A percentile compares a stretch with the other conserved stretches of the same genome.
These are phyloP conservation scores for Linnemannia schmuckeri DNA, from an alignment of 192 early-diverging fungal species.

Conservation along the genomic window DNA sequence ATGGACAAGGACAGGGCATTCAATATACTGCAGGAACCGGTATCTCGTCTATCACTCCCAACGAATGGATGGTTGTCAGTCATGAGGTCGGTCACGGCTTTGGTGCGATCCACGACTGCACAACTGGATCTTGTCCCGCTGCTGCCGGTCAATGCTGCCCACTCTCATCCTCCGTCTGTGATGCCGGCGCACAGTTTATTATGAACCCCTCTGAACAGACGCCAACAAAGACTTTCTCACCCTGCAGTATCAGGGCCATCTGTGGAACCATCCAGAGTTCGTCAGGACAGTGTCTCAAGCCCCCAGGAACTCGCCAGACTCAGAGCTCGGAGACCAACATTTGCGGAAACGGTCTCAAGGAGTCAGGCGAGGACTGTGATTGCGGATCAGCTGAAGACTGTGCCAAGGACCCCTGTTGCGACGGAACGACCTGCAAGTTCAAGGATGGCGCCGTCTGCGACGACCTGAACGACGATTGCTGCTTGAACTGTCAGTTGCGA, in stretches of 20 bases:
- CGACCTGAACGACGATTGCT: constrained; percentile 89
- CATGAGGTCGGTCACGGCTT: constrained; percentile 95
- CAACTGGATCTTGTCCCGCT: constrained; percentile 70
- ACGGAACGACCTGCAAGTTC: constrained; percentile 85
- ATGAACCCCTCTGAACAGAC: constrained; percentile 85
- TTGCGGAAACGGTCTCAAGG: constrained; percentile 95
- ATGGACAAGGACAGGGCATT: constrained; percentile 39
- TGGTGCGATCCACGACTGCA: constrained; percentile 94
- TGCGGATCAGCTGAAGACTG: constrained; percentile 80
- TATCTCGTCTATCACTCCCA: constrained; percentile 83
- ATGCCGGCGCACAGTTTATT: constrained; percentile 73
- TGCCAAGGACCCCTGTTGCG: constrained; percentile 84
- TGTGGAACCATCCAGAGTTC: constrained; percentile 43
- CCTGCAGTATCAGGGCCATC: constrained; percentile 54
- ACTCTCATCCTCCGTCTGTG: constrained; percentile 74
- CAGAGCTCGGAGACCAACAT: constrained; percentile 67
- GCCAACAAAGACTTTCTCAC: constrained; percentile 71
- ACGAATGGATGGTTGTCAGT: constrained; percentile 96
- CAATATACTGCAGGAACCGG: constrained; percentile 84
- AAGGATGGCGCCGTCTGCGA: constrained; percentile 81
- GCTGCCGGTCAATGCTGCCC: constrained; percentile 70
- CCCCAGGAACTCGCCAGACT: constrained; percentile 42
- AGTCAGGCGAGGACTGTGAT: constrained; percentile 93
- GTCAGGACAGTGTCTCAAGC: constrained; percentile 43
- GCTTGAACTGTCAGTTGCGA: constrained; percentile 75